Evolutionary conservation across 2,329 filamentous ascomycete species (phyloP), one percentile per base, ranked within the genome.

Genomic region (Exophiala bonariae): DNA sequence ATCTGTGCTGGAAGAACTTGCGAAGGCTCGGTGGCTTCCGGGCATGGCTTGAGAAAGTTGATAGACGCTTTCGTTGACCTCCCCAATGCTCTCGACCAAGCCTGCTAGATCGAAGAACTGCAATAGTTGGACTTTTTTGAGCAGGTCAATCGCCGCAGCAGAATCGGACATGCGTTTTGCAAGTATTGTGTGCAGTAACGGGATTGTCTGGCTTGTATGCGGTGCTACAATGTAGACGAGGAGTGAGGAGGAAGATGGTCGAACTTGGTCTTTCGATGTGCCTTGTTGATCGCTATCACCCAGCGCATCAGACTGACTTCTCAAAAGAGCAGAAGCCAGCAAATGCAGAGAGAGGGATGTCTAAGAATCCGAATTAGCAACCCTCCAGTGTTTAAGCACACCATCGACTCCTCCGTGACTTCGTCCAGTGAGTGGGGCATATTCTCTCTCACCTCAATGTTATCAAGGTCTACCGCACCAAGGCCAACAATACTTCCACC

Each of bases 101-200:
- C 55, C 55, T 5, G 50, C 32, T 4, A 52, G 33, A 31, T 54
- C 50, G 31, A 58, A 55, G 41, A 54, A 56, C 33, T 54, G 55
- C n/a, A 58, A 31, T 7, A 56, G 23, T 9, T 41, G 41, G 7
- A 54, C 50, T 16, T 43, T 3, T n/a, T 50, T 46, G 17, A 58
- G 46, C 22, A 58, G 43, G 14, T 52, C 46, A 6, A 54, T 41
- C 4, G 55, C 52, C 10, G 36, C 33, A n/a, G 18, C 30, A 8
- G 40, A 49, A 30, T 36, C 28, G 23, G 43, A 41, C 26, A 49
- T 18, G 11, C 19, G 35, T 28, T 43, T 40, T 9, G 44, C 39
- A 20, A 56, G 43, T 39, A 45, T 13, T 19, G 35, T 41, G 18
- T 52, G 33, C 35, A 43, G 16, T 35, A 19, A 4, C 5, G 38